phyloP scores from a whole-genome alignment of 2,329 filamentous ascomycete genomes.

The Elsinoe fawcettii region DNA sequence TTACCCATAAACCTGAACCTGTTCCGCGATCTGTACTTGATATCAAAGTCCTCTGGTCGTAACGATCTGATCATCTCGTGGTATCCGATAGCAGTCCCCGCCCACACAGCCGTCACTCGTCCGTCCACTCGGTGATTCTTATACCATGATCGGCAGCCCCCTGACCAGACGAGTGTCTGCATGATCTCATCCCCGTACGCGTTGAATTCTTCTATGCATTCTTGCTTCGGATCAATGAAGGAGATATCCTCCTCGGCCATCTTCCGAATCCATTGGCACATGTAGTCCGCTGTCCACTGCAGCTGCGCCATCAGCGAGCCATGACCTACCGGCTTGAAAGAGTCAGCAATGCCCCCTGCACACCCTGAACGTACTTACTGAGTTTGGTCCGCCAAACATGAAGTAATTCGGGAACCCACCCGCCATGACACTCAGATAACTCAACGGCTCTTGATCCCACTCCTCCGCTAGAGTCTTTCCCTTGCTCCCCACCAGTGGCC shows the following conservation, averaged over 20 bases:
- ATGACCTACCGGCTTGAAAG: conserved; percentile 23
- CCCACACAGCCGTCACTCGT: conserved; percentile 28
- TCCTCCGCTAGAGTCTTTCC: conserved; percentile 21
- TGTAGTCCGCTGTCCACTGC: conserved; percentile 24
- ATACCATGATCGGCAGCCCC: conserved; percentile 26
- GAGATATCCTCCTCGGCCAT: conserved; percentile 26
- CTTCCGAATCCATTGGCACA: conserved; percentile 26
- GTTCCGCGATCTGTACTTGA: conserved; percentile 39
- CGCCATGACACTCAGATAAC: conserved; percentile 25
- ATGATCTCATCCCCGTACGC: conserved; percentile 27
- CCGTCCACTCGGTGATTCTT: conserved; percentile 26
- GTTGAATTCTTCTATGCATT: conserved; percentile 26
- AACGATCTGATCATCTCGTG: conserved; percentile 32
- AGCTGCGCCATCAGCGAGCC: conserved; percentile 21
- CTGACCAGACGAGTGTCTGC: conserved; percentile 27
- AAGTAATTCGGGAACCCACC: conserved; percentile 29
- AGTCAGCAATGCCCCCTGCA: conserved; percentile 15
- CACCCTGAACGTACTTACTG: neutral
- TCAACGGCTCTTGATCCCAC: conserved; percentile 26
- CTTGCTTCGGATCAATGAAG: conserved; percentile 20
- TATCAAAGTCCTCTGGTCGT: conserved; percentile 43
- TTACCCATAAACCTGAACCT: conserved; percentile 44
- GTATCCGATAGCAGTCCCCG: conserved; percentile 24
- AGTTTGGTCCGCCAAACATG: conserved; percentile 20
- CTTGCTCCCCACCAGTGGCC: conserved; percentile 33